Base-by-base conservation (phyloP, 495 filamentous ascomycete genomes). In the Hypoxylon fuscum region DNA sequence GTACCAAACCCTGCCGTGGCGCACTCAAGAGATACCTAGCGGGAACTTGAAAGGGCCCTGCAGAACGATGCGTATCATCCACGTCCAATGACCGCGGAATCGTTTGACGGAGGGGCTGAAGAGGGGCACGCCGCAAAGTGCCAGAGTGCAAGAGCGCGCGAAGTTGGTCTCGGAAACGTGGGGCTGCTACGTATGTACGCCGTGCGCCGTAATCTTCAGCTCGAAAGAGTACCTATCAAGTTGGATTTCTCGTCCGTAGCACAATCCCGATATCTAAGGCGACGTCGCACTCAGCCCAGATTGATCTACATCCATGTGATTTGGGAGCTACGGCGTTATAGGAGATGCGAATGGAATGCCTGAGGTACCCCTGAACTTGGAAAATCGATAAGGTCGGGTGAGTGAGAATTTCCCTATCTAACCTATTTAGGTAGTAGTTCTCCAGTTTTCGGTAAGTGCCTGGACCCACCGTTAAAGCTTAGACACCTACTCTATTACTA, bases 11-110 rank as follows among this genome's bases (percentile, higher is more conserved):
- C 17, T 46, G 14, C 35, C 6, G 20, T 23, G 22, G 17, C 40
- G 55, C 45, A 50, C 53, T 27, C 31, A 38, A 38, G 54, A 40
- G 17, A 34, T 38, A 38, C 35, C 35, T 38, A 32, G 31, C 61
- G 61, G 53, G 43, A 64, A 51, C 42, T 32, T 18, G n/a, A 27
- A 64, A 64, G 61, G 55, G 61, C 49, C 61, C 61, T 64, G 61
- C 61, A 64, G 61, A 64, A 17, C 54, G 48, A 64, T 64, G 53
- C 60, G 53, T 64, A 64, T 64, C 53, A 57, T 53, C 35, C 45
- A 64, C 53, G 41, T 53, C 53, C 41, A 58, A 51, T 58, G 52
- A 56, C 44, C 43, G 12, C 22, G 2, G 7, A 46, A 43, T 58
- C 23, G 32, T 51, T 41, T 27, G 31, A 23, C 55, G 53, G 59